Evolutionary conservation across 345 rosid genomes (phyloP).

Genomic region (Gossypium longicalyx): DNA sequence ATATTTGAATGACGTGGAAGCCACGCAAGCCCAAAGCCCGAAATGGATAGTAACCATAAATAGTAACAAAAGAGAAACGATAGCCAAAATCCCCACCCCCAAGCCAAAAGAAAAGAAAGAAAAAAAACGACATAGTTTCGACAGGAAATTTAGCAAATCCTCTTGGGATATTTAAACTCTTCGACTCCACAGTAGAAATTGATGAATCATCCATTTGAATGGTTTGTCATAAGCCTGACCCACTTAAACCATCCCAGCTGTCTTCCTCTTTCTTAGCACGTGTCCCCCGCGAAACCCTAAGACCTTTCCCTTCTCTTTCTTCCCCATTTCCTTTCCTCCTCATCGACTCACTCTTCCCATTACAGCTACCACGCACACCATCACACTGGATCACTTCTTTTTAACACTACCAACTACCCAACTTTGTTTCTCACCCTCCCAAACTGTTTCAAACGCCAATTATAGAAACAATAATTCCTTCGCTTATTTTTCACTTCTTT

Average conservation of each 20-base stretch:
- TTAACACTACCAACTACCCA: neutral
- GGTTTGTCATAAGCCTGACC: constrained; percentile 36
- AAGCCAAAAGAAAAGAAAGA: neutral
- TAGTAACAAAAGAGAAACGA: no score
- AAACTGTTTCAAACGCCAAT: neutral
- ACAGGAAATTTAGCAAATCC: neutral
- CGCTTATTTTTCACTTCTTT: neutral
- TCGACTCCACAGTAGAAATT: no score
- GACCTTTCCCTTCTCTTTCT: neutral
- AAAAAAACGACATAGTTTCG: neutral
- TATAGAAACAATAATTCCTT: neutral
- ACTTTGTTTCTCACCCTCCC: neutral
- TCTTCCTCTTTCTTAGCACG: constrained; percentile 50
- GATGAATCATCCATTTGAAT: constrained; percentile 21
- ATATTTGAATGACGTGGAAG: constrained; percentile 4
- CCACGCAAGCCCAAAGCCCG: neutral
- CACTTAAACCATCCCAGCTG: constrained; percentile 66
- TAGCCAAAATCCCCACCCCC: no score
- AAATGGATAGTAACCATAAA: no score
- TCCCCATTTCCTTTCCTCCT: neutral
- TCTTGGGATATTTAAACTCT: neutral
- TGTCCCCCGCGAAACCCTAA: constrained; percentile 67
- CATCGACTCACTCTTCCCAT: neutral
- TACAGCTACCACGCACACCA: constrained; percentile 29
- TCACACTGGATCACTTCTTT: constrained; percentile 38